These are phyloP conservation scores for Xylariomycetidae sp. DNA, from an alignment of 2,329 filamentous ascomycete species.

Conservation along the genomic window DNA sequence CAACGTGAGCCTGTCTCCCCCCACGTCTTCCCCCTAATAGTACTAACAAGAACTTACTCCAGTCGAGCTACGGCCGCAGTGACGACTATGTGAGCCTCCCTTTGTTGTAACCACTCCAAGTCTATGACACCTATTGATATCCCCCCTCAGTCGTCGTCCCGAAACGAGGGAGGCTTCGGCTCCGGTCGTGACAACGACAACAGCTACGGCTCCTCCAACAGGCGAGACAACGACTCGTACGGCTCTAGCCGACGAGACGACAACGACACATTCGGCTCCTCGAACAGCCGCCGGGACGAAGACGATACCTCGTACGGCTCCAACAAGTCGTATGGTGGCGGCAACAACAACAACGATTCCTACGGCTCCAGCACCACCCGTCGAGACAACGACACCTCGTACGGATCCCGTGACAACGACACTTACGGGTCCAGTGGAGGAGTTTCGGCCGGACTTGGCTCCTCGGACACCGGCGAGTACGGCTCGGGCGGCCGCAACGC, in stretches of 20 bases:
- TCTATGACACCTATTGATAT: conserved; percentile 8
- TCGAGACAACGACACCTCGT: too few relatives aligned
- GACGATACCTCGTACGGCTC: conserved; percentile 17
- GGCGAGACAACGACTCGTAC: conserved; percentile 12
- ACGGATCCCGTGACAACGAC: conserved; percentile 9
- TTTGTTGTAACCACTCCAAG: conserved; percentile 5
- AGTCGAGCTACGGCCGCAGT: conserved; percentile 18
- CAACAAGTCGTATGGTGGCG: conserved; percentile 2
- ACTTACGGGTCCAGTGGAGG: conserved; percentile 17
- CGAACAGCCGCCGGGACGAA: conserved; percentile 12
- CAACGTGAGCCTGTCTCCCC: conserved; percentile 23
- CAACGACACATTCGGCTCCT: conserved; percentile 16
- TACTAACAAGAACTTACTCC: conserved; percentile 4
- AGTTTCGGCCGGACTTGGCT: conserved; percentile 9
- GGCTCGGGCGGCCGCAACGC: conserved; percentile 16
- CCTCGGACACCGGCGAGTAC: conserved; percentile 13
- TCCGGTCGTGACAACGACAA: conserved; percentile 8
- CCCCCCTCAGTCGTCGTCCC: conserved; percentile 10
- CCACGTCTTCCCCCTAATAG: background rate
- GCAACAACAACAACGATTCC: background rate
- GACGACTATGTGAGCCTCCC: conserved; percentile 9
- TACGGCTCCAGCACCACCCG: background rate
- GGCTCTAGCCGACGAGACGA: conserved; percentile 12
- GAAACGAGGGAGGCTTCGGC: conserved; percentile 12
- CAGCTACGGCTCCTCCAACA: conserved; percentile 9